phyloP scores from a whole-genome alignment of 352 stramenopile genomes.

The Pythium sp. region DNA sequence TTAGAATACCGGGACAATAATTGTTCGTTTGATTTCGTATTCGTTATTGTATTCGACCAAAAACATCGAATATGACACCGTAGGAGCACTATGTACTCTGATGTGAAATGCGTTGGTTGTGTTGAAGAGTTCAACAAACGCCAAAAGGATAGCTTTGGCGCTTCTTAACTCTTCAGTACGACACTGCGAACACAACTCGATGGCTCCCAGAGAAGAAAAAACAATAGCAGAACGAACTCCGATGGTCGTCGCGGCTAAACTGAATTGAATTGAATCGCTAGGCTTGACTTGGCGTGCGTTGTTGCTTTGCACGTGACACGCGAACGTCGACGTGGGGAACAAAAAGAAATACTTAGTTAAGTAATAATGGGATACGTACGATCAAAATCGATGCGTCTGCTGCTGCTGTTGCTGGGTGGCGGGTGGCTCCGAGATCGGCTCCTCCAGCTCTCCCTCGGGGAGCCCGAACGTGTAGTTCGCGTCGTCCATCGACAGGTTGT shows the following conservation, averaged over 20 bases:
- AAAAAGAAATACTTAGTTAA: conserved; percentile 10
- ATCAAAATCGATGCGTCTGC: conserved; percentile 9
- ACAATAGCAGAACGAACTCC: neutral
- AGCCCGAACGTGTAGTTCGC: conserved; percentile 41
- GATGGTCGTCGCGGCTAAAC: neutral
- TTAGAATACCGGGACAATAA: no score
- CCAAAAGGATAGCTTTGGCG: neutral
- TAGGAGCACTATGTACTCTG: no score
- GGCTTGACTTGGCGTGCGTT: neutral
- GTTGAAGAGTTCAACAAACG: no score
- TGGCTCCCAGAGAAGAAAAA: neutral
- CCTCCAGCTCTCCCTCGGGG: conserved; percentile 20
- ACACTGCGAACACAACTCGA: neutral
- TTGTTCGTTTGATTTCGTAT: no score
- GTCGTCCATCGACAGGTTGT: conserved; percentile 25
- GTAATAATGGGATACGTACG: conserved; percentile 2
- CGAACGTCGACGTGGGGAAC: neutral
- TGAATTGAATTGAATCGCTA: neutral
- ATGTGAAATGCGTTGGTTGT: no score
- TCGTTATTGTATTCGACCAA: no score
- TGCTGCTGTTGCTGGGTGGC: neutral
- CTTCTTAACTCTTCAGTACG: neutral
- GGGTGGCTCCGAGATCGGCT: neutral
- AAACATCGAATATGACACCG: no score
- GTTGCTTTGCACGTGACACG: neutral